Percentiles rank a stretch among this genome's conserved stretches.
phyloP scores from a whole-genome alignment of 2,329 filamentous ascomycete species.

The Pestalotiopsis sp. region DNA sequence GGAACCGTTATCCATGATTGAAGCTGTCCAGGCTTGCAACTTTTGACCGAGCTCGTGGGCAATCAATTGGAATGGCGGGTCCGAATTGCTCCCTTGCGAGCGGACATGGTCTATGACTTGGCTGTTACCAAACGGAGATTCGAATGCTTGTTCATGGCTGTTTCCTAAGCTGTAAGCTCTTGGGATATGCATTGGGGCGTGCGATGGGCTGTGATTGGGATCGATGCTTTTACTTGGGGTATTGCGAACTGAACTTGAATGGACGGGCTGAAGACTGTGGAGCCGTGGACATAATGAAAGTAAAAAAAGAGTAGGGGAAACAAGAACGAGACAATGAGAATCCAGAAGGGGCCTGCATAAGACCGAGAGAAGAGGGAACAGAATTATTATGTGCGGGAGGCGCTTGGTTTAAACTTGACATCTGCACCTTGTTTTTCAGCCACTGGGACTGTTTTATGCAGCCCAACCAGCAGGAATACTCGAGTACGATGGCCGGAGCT shows the following conservation, averaged over 20 bases:
- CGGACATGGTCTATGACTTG: not conserved
- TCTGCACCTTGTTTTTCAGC: not conserved
- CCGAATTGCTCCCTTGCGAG: not conserved
- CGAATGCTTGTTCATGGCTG: not conserved
- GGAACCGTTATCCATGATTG: not conserved
- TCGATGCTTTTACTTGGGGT: not conserved
- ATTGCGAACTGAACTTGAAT: slow-evolving; percentile 1
- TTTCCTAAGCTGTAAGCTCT: not conserved
- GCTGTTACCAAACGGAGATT: not conserved
- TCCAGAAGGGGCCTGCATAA: slow-evolving; percentile 6
- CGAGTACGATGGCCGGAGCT: not conserved
- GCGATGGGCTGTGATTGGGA: not conserved
- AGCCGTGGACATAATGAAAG: slow-evolving; percentile 11
- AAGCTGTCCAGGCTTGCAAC: not conserved
- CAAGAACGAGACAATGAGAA: not conserved
- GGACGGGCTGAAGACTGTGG: slow-evolving; percentile 1
- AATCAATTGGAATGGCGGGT: not conserved
- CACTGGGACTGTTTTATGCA: not conserved
- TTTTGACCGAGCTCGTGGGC: not conserved
- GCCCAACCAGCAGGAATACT: not conserved
- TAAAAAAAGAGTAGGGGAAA: not conserved
- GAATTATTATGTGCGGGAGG: not conserved
- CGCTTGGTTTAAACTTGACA: slow-evolving; percentile 2
- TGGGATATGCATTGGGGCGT: slow-evolving; percentile 11
- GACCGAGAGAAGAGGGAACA: not conserved